Evolutionary conservation across 2,329 filamentous ascomycete species (phyloP), one percentile per base, ranked within the genome.

Genomic region (Monosporascus sp.): DNA sequence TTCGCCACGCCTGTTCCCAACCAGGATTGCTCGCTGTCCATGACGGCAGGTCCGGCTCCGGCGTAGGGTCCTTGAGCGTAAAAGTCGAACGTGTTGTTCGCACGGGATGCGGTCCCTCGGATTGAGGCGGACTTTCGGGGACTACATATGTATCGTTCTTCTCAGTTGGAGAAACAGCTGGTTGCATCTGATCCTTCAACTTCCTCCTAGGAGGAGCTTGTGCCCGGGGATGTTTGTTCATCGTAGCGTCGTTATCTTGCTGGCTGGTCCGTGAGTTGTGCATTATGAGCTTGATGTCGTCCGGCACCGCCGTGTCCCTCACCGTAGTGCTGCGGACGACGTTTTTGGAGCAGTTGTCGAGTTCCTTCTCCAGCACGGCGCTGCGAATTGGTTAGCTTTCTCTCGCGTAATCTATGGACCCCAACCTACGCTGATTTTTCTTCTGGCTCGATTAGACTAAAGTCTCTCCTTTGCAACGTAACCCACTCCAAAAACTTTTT

Each of bases 1-100:
- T 74, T 17, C 75, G 71, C 82, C 83, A 86, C 0, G 70, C 54
- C 17, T 69, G 68, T 36, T 68, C 67, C 83, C 83, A 86, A 3
- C 68, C 68, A 6, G 71, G 72, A 57, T 86, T 72, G 25, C 69
- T 55, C 6, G 64, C 60, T 2, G 81, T 81, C 83, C 82, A 86
- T 15, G 67, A 62, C 39, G 66, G 63, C 18, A 54, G 60, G 22
- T 56, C 61, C 11, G 60, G 53, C 45, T 55, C 53, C 9, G 55
- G 52, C 20, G 57, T 59, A n/a, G 58, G 55, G 46, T 53, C 56
- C 42, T 39, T 50, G 31, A 48, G 51, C n/a, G 53, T 36, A 50
- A 59, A 60, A 31, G 49, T 60, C 31, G 51, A 57, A 48, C 57
- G 60, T 50, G 62, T 64, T 41, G 56, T 60, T 36, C 58, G 57